phyloP scores from a whole-genome alignment of 345 rosid species.

The Pseudoturritis turrita region DNA sequence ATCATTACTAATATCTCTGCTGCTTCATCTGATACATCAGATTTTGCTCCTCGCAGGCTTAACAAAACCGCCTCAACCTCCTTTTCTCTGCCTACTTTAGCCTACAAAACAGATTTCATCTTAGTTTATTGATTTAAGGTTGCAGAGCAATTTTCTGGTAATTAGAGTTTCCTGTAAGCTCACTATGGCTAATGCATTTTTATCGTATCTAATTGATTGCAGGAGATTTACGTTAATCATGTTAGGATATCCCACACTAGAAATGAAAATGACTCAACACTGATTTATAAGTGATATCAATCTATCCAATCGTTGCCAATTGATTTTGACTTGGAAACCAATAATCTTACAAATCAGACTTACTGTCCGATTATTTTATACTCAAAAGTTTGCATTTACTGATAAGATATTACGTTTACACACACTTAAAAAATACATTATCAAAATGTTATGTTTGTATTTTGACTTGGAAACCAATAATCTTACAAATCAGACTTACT shows the following conservation, averaged over 20 bases:
- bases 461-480: no score
- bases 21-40: constrained; percentile 28
- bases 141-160: background rate
- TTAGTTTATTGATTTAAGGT: background rate
- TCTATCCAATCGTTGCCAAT: no score
- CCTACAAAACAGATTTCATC: constrained; percentile 5
- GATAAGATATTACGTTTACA: no score
- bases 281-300: no score
- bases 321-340: no score
- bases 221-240: no score
- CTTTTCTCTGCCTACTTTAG: constrained; percentile 25
- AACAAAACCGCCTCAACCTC: constrained; percentile 22
- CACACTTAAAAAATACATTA: background rate
- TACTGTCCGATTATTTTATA: no score
- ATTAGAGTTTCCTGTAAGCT: background rate
- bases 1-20: constrained; percentile 25
- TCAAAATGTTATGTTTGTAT: background rate
- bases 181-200: background rate
- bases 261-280: no score
- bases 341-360: no score
- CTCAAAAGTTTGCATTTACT: no score
- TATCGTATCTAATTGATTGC: background rate
- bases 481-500: no score
- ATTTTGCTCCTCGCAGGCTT: constrained; percentile 14
- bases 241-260: no score